Base-by-base conservation (phyloP, 2,329 filamentous ascomycete genomes). In the Penicillium sp. region DNA sequence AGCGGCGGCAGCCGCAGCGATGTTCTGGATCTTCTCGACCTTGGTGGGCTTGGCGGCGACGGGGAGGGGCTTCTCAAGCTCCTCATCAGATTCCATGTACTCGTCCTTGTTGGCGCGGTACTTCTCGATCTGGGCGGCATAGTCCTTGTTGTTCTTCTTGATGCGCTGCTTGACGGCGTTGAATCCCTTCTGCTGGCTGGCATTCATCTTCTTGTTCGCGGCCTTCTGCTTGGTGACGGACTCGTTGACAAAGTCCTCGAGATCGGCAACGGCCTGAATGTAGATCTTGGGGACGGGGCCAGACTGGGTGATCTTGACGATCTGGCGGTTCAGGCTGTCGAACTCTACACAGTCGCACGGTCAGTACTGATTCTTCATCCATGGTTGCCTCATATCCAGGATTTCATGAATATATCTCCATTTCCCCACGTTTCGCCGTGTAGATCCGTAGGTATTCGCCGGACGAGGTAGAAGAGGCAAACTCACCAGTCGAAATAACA, bases 101-200 rank as follows among this genome's bases (percentile, higher is more conserved):
- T 81, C 87, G 65, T 94, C 92, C 77, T 94, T 92, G 77, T 96
- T 87, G 64, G 86, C 88, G 67, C 90, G 85, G 82, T 94, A 99
- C 64, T 88, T 85, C 69, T 96, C 92, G 70, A 99, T 89, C 73
- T 96, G 91, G 62, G 85, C 82, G 73, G 91, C 87, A 80, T 94
- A 94, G 65, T 98, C 94, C 81, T 96, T 96, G 85, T 94, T 96
- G 81, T 94, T 94, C 86, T 97, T 98, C 87, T 94, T 93, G 82
- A 99, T 92, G 81, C 93, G 93, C 79, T 99, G 95, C 82, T 97
- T 96, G 73, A 98, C 91, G 63, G 93, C 92, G 77, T 98, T 99
- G 72, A 99, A 86, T 72, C 93, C 92, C 79, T 92, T 91, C 66
- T 92, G 90, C 75, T 94, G 96, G 73, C 89, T 95, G 62, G 93